Evolutionary conservation across 1,284 basidiomycete species (phyloP).

Genomic region (Sphaerobolus stellatus): DNA sequence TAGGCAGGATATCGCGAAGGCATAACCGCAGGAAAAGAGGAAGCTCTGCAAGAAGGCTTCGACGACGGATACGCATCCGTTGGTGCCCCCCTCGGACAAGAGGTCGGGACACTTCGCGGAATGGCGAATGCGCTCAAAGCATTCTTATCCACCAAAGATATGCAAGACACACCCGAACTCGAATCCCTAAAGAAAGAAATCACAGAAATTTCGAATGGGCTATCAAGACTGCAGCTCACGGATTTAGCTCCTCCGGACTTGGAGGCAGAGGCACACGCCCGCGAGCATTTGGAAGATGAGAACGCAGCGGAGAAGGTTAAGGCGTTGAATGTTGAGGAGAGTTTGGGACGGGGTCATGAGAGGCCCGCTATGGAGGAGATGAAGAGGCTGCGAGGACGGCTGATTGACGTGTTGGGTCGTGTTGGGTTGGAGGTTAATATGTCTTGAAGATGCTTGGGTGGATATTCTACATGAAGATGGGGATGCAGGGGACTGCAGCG

Average conservation of each 20-base stretch:
- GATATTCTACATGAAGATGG: too few relatives aligned
- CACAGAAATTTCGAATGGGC: constrained; percentile 48
- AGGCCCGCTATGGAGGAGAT: too few relatives aligned
- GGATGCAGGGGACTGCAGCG: too few relatives aligned
- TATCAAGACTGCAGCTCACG: constrained; percentile 59
- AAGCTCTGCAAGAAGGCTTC: constrained; percentile 76
- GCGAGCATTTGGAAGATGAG: constrained; percentile 48
- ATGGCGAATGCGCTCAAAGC: constrained; percentile 56
- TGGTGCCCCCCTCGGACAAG: constrained; percentile 72
- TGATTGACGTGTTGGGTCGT: too few relatives aligned
- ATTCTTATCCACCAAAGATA: constrained; percentile 36
- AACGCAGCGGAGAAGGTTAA: constrained; percentile 18
- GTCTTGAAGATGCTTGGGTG: too few relatives aligned
- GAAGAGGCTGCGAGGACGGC: too few relatives aligned
- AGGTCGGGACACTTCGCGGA: constrained; percentile 72
- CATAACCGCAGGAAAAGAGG: constrained; percentile 82
- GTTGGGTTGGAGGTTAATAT: too few relatives aligned
- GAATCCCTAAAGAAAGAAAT: constrained; percentile 36
- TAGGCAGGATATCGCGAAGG: constrained; percentile 87
- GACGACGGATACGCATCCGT: constrained; percentile 72
- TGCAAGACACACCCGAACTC: background rate
- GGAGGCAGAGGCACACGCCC: constrained; percentile 71
- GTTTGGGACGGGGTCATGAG: too few relatives aligned
- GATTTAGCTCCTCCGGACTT: constrained; percentile 69
- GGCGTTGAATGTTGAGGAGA: too few relatives aligned